phyloP scores from a whole-genome alignment of 2,329 filamentous ascomycete genomes.

The Clarireedia monteithiana region DNA sequence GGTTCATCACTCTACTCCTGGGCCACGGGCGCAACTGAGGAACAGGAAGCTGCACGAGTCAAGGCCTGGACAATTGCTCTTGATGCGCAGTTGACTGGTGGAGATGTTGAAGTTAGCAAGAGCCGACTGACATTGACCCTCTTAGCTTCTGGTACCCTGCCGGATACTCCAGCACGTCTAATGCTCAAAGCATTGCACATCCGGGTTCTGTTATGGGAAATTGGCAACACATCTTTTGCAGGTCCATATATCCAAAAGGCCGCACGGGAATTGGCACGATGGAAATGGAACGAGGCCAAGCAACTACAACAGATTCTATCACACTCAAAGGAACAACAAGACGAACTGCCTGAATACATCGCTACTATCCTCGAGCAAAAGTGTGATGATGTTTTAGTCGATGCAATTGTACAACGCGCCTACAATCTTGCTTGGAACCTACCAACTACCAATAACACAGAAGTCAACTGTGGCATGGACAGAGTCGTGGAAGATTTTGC shows the following conservation, averaged over 20 bases:
- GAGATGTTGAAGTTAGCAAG: constrained; percentile 83
- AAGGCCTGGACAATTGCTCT: constrained; percentile 92
- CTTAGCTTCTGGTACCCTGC: constrained; percentile 79
- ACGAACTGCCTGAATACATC: constrained; percentile 70
- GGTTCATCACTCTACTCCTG: constrained; percentile 71
- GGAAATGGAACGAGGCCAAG: constrained; percentile 75
- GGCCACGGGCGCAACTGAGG: constrained; percentile 71
- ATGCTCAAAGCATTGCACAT: constrained; percentile 93
- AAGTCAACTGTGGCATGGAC: constrained; percentile 66
- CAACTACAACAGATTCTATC: constrained; percentile 46
- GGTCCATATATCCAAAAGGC: constrained; percentile 59
- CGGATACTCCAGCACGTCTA: constrained; percentile 70
- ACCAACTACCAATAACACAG: constrained; percentile 60
- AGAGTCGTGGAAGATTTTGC: constrained; percentile 77
- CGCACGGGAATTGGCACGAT: constrained; percentile 64
- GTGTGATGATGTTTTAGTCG: constrained; percentile 73
- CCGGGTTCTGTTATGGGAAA: constrained; percentile 78
- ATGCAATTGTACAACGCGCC: constrained; percentile 72
- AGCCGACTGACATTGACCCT: constrained; percentile 79
- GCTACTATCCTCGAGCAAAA: constrained; percentile 68
- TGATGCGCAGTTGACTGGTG: constrained; percentile 85
- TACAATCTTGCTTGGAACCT: constrained; percentile 87
- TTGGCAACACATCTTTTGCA: constrained; percentile 57
- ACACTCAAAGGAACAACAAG: constrained; percentile 37
- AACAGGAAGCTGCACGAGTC: constrained; percentile 77